Base-by-base conservation (phyloP, 2,329 filamentous ascomycete genomes). In the Geosmithia morbida region DNA sequence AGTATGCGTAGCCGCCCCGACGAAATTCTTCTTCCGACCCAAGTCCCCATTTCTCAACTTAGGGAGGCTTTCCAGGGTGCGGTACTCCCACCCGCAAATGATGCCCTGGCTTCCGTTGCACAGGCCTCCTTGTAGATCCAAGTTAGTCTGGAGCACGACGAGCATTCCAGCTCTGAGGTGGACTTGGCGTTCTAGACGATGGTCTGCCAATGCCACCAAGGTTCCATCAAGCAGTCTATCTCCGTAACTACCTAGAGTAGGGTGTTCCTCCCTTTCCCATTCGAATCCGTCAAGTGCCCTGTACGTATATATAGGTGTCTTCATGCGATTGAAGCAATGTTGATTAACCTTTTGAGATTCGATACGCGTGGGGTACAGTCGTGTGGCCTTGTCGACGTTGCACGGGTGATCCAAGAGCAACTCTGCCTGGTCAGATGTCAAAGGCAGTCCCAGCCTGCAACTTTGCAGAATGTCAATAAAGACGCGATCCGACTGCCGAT, bases 391-490 rank as follows among this genome's bases (percentile, higher is more conserved):
- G 0, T 59, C 53, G 0, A 66, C 66, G 4, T 67, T 57, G 3
- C 63, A 66, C 0, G 60, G 50, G 46, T 74, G 69, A 19, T 72
- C 60, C 48, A 75, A 62, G 0, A 79, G 60, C 0, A 68, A 57
- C 0, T 63, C 46, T 2, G 59, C 59, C 8, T 76, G 71, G 0
- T 51, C 52, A 0, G 40, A 20, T 0, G 58, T 55, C 0, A 77
- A 59, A 0, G 52, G 49, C 11, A 61, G 51, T 1, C 75, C 74
- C 16, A 72, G 61, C 1, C 76, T 66, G 43, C 71, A 71, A 48
- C 71, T 77, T 37, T 79, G 67, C 2, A 83, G 63, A 43, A 80
- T 70, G 2, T 59, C 57, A 49, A 79, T 71, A 54, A 81, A 81
- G 0, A 54, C 54, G 39, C 57, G 48, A 50, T 82, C 77, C 7